A percentile compares a stretch with the other conserved stretches of the same genome.
Conservation (phyloP, 805 yeast species). For the Pichia rugopelliculosa region DNA sequence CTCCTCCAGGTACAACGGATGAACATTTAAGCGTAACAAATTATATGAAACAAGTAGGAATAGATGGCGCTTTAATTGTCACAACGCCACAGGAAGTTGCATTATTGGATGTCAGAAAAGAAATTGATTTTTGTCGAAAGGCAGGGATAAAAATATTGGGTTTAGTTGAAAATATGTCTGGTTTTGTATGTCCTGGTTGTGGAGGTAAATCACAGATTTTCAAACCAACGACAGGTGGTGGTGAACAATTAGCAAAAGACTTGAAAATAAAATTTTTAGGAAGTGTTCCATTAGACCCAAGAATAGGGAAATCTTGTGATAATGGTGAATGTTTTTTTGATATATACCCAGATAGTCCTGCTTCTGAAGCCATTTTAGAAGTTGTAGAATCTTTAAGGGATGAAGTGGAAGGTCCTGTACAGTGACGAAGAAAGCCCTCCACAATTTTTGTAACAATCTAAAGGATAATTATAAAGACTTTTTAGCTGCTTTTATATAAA, state of each 20-base stretch:
- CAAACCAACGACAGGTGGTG: conserved; percentile 97
- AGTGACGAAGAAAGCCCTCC: background rate
- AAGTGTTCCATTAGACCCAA: conserved; percentile 90
- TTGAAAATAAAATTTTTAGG: conserved; percentile 75
- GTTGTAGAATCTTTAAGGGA: conserved; percentile 51
- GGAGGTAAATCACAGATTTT: conserved; percentile 85
- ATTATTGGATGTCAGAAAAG: conserved; percentile 87
- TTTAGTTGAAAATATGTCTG: conserved; percentile 95
- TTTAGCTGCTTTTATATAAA: background rate
- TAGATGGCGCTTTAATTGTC: conserved; percentile 91
- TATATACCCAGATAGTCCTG: conserved; percentile 84
- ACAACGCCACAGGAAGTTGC: conserved; percentile 99
- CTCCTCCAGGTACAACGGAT: conserved; percentile 98
- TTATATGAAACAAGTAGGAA: conserved; percentile 80
- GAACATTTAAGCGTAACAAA: conserved; percentile 89
- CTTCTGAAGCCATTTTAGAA: conserved; percentile 74
- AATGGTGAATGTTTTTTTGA: conserved; percentile 79
- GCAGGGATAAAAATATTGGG: conserved; percentile 85
- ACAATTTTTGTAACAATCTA: background rate
- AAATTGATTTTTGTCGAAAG: conserved; percentile 87
- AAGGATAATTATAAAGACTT: background rate
- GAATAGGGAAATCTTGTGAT: conserved; percentile 88
- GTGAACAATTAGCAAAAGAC: conserved; percentile 74
- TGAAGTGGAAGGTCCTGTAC: conserved; percentile 4
- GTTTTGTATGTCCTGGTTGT: conserved; percentile 95